Evolutionary conservation across 371 early-diverging fungal genomes (phyloP).

Genomic region (Lichtheimia hyalospora): DNA sequence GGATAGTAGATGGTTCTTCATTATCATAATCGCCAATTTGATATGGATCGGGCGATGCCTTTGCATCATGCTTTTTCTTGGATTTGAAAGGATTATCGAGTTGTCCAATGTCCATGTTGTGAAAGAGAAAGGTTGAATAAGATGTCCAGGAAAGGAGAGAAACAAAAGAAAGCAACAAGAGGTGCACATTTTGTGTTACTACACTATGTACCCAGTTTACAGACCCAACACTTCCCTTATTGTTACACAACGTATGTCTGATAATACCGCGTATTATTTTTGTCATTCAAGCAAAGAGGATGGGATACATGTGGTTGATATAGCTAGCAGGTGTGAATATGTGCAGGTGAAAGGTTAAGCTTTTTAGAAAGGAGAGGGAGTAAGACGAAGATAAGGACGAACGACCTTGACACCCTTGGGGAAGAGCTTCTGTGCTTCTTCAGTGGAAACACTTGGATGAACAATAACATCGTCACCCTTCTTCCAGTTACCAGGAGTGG

Average conservation of each 20-base stretch:
- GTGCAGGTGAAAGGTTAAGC: neutral
- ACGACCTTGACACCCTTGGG: conserved; percentile 76
- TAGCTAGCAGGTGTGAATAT: neutral
- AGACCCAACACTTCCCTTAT: too few species aligned
- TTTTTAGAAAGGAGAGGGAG: conserved; percentile 54
- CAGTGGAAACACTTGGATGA: conserved; percentile 80
- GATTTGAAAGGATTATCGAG: conserved; percentile 29
- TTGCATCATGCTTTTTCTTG: conserved; percentile 7
- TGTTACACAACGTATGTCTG: neutral
- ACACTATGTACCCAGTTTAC: too few species aligned
- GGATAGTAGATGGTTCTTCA: conserved; percentile 6
- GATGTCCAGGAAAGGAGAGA: neutral
- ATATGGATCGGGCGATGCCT: conserved; percentile 10
- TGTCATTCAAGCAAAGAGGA: neutral
- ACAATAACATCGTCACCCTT: conserved; percentile 88
- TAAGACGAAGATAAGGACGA: conserved; percentile 85
- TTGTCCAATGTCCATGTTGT: conserved; percentile 42
- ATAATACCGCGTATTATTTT: neutral
- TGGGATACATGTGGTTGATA: neutral
- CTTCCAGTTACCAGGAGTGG: conserved; percentile 96
- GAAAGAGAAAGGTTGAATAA: neutral
- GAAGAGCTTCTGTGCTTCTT: conserved; percentile 82
- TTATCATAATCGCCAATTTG: conserved; percentile 46
- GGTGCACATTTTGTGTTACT: neutral
- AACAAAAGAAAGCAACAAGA: neutral